Conservation (phyloP, 106 monocot species). For the Phalaenopsis equestris region DNA sequence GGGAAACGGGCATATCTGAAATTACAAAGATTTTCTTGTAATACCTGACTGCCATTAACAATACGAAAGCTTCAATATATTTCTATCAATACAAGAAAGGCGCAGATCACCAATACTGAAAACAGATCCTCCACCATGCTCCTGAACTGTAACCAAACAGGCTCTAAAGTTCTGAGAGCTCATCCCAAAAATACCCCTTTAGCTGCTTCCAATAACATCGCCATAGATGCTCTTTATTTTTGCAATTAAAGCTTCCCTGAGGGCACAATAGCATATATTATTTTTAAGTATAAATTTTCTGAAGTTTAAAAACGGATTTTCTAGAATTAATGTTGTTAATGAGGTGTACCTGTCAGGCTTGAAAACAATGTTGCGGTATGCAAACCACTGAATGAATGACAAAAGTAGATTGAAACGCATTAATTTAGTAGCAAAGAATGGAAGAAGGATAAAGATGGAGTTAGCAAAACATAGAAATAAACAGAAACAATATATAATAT, state of each 20-base stretch:
- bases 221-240: conserved; percentile 45
- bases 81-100: not conserved
- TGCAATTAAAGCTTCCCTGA: conserved; percentile 51
- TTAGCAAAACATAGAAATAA: not conserved
- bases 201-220: conserved; percentile 52
- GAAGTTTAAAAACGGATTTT: not conserved
- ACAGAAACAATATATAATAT: not conserved
- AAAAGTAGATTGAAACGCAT: no score
- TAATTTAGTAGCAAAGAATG: not conserved
- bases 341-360: conserved; percentile 43
- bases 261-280: not conserved
- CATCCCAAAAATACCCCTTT: not conserved
- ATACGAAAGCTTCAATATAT: not conserved
- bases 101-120: not conserved
- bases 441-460: no score
- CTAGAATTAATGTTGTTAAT: not conserved
- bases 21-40: not conserved
- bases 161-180: no score
- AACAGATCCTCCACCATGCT: not conserved
- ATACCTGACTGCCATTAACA: not conserved
- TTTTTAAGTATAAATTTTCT: not conserved
- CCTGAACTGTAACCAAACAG: no score
- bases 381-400: conserved; percentile 33
- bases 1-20: no score
- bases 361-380: conserved; percentile 43